Evolutionary conservation across 2,329 filamentous ascomycete species (phyloP), one percentile per base, ranked within the genome.

Genomic region (Ambrosiella beaveri): DNA sequence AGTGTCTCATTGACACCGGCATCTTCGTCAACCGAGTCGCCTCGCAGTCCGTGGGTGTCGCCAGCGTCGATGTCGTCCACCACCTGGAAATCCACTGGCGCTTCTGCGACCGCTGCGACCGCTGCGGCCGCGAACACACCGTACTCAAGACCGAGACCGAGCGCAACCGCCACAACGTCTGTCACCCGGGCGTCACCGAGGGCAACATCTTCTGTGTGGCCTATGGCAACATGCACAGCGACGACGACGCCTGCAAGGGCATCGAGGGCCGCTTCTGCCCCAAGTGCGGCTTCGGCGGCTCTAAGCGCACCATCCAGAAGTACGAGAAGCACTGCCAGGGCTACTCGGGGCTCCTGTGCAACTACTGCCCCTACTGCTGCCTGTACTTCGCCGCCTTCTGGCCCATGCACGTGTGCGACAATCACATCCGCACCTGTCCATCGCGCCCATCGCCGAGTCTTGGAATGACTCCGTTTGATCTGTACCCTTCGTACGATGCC

Each of bases 61-160:
- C 27, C 3, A 4, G 27, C 27, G 27, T 27, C 37, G 7, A 50
- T 39, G 56, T 57, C 35, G 54, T 54, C n/a, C 49, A 60, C 17
- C n/a, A 17, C 13, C 35, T 61, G 19, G 64, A 65, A 54, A 49
- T 37, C 35, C 54, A 56, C 7, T 65, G 63, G 52, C 38, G 19
- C 4, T 65, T 62, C 59, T 65, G 64, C 54, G 64, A 65, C 41
- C 64, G 64, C 59, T 65, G 64, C 54, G 64, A 65, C 41, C 64
- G 64, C 19, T 65, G 64, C 39, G 61, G 64, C 11, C 62, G 64
- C 8, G 59, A 64, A 51, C 64, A 65, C 50, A 38, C n/a, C 1
- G 15, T 47, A n/a, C 57, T 64, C 38, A 51, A 44, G 36, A 41
- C 54, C 17, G 51, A 39, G 6, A 45, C 17, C 4, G 64, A 65